These are phyloP conservation scores for Apophysomyces elegans DNA, from an alignment of 371 early-diverging fungal species.

Conservation along the genomic window DNA sequence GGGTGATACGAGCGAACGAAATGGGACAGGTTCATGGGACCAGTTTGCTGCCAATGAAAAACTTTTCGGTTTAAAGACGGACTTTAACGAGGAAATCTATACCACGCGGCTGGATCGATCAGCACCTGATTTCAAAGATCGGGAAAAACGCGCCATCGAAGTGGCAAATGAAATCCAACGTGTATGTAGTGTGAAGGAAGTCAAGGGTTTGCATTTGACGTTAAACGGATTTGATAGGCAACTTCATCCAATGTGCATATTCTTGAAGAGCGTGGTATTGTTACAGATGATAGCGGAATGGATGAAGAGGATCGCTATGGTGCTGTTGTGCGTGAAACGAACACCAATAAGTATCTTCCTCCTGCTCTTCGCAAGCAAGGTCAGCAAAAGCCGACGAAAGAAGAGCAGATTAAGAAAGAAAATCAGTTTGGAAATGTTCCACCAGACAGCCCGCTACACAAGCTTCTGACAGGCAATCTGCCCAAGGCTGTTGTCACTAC, in stretches of 20 bases:
- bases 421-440: background rate
- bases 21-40: conserved; percentile 81
- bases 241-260: conserved; percentile 85
- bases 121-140: conserved; percentile 84
- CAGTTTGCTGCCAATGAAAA: conserved; percentile 98
- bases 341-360: conserved; percentile 79
- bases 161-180: conserved; percentile 93
- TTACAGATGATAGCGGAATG: conserved; percentile 65
- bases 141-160: conserved; percentile 86
- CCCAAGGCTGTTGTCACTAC: conserved; percentile 31
- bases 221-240: conserved; percentile 34
- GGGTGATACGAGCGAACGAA: conserved; percentile 31
- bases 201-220: background rate
- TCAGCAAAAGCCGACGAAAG: conserved; percentile 26
- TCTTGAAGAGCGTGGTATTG: conserved; percentile 90
- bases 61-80: conserved; percentile 94
- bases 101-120: conserved; percentile 92
- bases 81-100: conserved; percentile 96
- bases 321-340: conserved; percentile 72
- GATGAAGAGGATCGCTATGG: conserved; percentile 92
- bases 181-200: conserved; percentile 21
- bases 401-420: conserved; percentile 18
- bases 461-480: conserved; percentile 35
- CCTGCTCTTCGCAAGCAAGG: conserved; percentile 75
- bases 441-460: conserved; percentile 33